phyloP scores from a whole-genome alignment of 768 basidiomycete species.

The Lactarius evosmus region DNA sequence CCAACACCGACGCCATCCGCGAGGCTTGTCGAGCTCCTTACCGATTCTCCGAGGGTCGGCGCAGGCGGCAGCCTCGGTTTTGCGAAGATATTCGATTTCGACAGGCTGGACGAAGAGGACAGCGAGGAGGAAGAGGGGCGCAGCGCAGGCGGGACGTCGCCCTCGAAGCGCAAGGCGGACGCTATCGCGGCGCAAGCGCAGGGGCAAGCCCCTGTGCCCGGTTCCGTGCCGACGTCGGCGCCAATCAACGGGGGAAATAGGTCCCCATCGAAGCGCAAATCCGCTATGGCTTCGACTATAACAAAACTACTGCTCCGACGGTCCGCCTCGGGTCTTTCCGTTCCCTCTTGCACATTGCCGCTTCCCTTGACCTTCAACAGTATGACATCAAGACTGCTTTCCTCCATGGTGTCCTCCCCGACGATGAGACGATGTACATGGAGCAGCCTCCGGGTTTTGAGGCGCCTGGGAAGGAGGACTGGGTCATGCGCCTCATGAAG shows the following conservation, averaged over 20 bases:
- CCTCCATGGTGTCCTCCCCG: too few species aligned
- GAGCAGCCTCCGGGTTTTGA: too few species aligned
- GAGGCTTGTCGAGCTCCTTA: conserved; percentile 64
- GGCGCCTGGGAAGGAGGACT: too few species aligned
- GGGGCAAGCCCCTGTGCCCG: neutral
- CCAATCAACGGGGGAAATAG: conserved; percentile 30
- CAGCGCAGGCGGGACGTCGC: conserved; percentile 36
- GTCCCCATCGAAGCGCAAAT: conserved; percentile 46
- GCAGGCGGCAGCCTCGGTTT: conserved; percentile 61
- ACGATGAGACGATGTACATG: too few species aligned
- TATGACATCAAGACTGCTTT: too few species aligned
- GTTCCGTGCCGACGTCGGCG: neutral
- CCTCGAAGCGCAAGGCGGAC: conserved; percentile 31
- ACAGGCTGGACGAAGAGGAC: conserved; percentile 36
- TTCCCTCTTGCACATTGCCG: too few species aligned
- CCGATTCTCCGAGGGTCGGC: conserved; percentile 52
- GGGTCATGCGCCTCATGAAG: too few species aligned
- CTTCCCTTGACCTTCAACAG: too few species aligned
- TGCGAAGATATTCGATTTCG: conserved; percentile 71
- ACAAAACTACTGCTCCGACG: too few species aligned
- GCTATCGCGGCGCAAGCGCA: neutral
- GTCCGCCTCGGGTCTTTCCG: too few species aligned
- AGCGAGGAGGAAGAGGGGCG: conserved; percentile 32
- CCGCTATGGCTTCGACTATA: too few species aligned
- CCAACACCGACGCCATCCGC: conserved; percentile 61